Evolutionary conservation across 1,284 basidiomycete species (phyloP).

Genomic region (Ganoderma leucocontextum): DNA sequence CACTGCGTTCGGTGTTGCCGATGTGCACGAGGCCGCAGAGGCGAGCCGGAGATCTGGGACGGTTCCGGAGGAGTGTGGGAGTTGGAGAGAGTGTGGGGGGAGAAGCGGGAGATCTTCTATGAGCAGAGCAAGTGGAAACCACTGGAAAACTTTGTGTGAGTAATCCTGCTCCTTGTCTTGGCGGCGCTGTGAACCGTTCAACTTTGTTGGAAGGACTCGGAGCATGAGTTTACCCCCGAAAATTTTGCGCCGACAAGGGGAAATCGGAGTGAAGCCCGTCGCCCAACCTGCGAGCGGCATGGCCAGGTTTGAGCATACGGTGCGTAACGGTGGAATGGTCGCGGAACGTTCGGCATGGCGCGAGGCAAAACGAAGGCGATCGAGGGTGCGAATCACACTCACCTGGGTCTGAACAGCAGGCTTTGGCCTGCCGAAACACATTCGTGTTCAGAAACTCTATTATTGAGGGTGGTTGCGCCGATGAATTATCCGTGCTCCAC

Average conservation of each 20-base stretch:
- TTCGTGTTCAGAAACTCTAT: background rate
- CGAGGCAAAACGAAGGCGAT: constrained; percentile 8
- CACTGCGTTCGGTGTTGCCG: constrained; percentile 85
- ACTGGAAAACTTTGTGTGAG: constrained; percentile 85
- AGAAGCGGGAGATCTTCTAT: constrained; percentile 95
- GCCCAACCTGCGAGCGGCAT: background rate
- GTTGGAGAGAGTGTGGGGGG: constrained; percentile 91
- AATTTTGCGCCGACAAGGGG: background rate
- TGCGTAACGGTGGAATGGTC: background rate
- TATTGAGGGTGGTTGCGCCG: background rate
- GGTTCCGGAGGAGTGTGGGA: constrained; percentile 75
- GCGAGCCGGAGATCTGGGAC: constrained; percentile 82
- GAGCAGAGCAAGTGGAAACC: constrained; percentile 83
- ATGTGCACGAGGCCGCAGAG: constrained; percentile 83
- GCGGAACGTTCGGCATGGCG: background rate
- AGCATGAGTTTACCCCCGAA: constrained; percentile 80
- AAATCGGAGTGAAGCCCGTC: background rate
- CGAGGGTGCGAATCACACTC: constrained; percentile 6
- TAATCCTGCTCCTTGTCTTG: constrained; percentile 28
- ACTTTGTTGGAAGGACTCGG: constrained; percentile 50
- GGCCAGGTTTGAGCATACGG: background rate
- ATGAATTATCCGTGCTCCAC: background rate
- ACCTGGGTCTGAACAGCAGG: background rate
- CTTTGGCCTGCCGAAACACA: no score
- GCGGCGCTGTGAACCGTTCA: constrained; percentile 10